Evolutionary conservation across 768 basidiomycete genomes (phyloP).

Genomic region (Hysterangium stoloniferum): DNA sequence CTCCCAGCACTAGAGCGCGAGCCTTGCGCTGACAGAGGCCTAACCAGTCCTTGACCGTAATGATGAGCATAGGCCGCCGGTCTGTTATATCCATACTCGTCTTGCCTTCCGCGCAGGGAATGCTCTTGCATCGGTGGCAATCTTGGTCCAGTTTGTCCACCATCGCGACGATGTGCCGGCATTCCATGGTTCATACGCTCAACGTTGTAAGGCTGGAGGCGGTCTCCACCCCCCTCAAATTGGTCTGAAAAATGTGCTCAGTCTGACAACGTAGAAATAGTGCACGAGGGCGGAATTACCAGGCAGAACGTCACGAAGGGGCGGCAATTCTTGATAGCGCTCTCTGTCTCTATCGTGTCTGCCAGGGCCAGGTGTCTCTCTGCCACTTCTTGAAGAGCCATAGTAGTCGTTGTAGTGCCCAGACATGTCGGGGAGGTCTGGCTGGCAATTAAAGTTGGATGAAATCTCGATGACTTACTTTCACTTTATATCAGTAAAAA

Average conservation of each 20-base stretch:
- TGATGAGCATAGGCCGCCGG: not conserved
- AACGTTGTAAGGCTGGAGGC: not conserved
- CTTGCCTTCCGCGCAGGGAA: not conserved
- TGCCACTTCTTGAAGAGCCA: not conserved
- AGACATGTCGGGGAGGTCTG: constrained; percentile 5
- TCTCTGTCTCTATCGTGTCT: not conserved
- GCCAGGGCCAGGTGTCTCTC: not conserved
- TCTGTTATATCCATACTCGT: not conserved
- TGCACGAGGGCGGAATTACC: not conserved
- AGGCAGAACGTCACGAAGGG: constrained; percentile 9
- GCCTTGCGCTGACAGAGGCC: no score
- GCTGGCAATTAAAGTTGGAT: not conserved
- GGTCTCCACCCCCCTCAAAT: not conserved
- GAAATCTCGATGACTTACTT: not conserved
- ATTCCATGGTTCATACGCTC: not conserved
- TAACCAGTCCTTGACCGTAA: not conserved
- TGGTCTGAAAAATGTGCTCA: constrained; percentile 3
- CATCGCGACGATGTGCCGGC: not conserved
- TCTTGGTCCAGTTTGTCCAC: not conserved
- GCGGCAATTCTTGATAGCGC: constrained; percentile 5
- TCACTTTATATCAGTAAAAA: not conserved
- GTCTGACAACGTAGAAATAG: not conserved
- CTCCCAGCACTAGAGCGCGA: not conserved
- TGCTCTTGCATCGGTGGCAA: constrained; percentile 6
- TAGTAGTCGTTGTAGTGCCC: constrained; percentile 6